Evolutionary conservation across 345 rosid species (phyloP), one percentile per base, ranked within the genome.

Genomic region (Lepidium africanum): DNA sequence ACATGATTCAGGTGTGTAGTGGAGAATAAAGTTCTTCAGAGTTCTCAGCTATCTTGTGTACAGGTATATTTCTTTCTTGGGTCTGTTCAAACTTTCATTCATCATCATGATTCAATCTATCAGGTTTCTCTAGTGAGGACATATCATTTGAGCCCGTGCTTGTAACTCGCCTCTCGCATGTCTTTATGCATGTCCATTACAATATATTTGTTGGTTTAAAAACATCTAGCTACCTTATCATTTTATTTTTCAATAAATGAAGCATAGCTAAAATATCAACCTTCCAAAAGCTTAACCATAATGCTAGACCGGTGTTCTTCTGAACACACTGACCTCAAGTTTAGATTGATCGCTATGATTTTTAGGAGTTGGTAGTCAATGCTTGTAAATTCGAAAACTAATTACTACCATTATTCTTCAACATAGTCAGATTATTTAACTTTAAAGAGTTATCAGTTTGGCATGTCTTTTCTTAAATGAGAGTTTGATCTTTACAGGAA

Each of bases 21-120:
- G 81, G 98, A 93, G 86, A 93, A 93, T 76, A 88, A 86, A 81
- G 91, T 90, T 84, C 94, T 90, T 67, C 97, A 87, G 67, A 76
- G 83, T 58, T 88, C 97, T 70, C 75, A 88, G 55, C 72, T 87
- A 67, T 82, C 92, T 61, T 67, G 86, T 76, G 60, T 87, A 23
- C 90, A 86, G 96, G 98, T 90, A 81, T 10, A 36, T 23, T 74
- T 0, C 45, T 67, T 46, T 45, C 57, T 38, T 54, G 35, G 14
- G 23, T 54, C 42, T 7, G 7, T 72, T 19, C 65, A 46, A 37
- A 50, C 35, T 58, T 58, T 51, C 33, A 59, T 42, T 13, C 32
- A 33, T 64, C 25, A 47, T 21, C 60, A 21, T 58, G 32, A 21
- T 73, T 19, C 65, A 23, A 32, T 59, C 43, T 67, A 15, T 63